phyloP scores from a whole-genome alignment of 192 early-diverging fungal species.

The Chytriomyces hyalinus region DNA sequence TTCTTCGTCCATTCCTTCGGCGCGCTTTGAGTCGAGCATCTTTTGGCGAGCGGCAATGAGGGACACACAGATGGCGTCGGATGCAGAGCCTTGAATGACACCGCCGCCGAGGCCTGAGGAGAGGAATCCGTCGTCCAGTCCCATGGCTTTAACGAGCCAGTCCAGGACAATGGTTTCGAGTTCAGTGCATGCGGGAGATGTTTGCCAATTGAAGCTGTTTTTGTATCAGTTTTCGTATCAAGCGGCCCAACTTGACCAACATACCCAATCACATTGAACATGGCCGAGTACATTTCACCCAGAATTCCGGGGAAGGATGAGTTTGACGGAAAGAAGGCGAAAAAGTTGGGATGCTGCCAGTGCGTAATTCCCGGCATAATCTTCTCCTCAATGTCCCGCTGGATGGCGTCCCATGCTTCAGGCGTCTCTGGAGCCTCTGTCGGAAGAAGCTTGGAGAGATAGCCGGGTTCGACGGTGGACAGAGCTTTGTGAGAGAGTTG shows the following conservation, averaged over 20 bases:
- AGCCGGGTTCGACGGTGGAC: slow-evolving; percentile 64
- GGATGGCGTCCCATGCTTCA: slow-evolving; percentile 47
- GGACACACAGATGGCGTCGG: slow-evolving; percentile 61
- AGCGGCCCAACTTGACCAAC: slow-evolving; percentile 21
- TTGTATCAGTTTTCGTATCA: slow-evolving; percentile 1
- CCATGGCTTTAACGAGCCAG: slow-evolving; percentile 61
- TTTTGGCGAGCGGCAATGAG: slow-evolving; percentile 65
- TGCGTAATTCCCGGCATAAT: slow-evolving; percentile 73
- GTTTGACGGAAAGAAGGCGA: slow-evolving; percentile 62
- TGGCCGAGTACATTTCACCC: slow-evolving; percentile 67
- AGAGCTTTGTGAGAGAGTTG: slow-evolving; percentile 36
- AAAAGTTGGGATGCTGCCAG: slow-evolving; percentile 74
- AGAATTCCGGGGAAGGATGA: slow-evolving; percentile 62
- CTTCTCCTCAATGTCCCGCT: slow-evolving; percentile 54
- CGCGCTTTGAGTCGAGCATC: slow-evolving; percentile 42
- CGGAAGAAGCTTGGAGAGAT: slow-evolving; percentile 60
- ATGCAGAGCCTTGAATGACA: slow-evolving; percentile 68
- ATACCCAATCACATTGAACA: slow-evolving; percentile 50
- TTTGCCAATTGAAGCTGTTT: slow-evolving; percentile 35
- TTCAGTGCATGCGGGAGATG: slow-evolving; percentile 64
- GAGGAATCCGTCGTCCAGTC: slow-evolving; percentile 59
- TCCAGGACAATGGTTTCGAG: slow-evolving; percentile 67
- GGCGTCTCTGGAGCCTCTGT: slow-evolving; percentile 59
- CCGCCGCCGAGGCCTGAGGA: slow-evolving; percentile 64
- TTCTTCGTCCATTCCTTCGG: slow-evolving; percentile 38